These are phyloP conservation scores for Diaporthe aspalathi DNA, from an alignment of 2,329 filamentous ascomycete species.

Conservation along the genomic window DNA sequence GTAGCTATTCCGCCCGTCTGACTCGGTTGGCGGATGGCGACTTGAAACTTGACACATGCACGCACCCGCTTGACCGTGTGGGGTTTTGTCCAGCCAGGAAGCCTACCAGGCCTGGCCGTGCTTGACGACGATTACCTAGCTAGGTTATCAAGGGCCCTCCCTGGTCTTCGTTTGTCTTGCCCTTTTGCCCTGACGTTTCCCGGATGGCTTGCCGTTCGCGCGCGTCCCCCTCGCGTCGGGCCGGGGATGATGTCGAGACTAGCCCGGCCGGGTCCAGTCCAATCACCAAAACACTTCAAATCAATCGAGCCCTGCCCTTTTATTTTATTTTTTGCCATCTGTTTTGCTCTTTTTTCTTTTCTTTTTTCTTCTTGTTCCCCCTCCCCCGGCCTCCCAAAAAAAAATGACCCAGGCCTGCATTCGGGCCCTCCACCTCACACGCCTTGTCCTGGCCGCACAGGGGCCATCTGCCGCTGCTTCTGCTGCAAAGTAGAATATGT, in stretches of 20 bases:
- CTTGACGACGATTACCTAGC: not conserved
- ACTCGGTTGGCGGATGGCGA: not conserved
- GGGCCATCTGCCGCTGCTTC: constrained; percentile 16
- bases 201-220: not conserved
- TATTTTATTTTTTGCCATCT: too few species aligned
- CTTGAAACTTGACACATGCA: constrained; percentile 1
- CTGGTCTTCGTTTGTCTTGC: too few species aligned
- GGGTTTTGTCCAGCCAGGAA: constrained; percentile 7
- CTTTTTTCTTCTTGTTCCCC: too few species aligned
- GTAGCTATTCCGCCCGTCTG: not conserved
- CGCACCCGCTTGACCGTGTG: not conserved
- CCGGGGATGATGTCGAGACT: too few species aligned
- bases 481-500: too few species aligned
- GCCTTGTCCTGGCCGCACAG: not conserved
- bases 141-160: too few species aligned
- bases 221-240: not conserved
- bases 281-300: not conserved
- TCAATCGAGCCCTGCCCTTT: constrained; percentile 1
- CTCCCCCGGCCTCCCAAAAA: too few species aligned
- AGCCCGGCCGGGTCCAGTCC: too few species aligned
- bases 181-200: not conserved
- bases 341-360: too few species aligned
- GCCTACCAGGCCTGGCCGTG: not conserved
- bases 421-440: not conserved
- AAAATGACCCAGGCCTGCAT: constrained; percentile 19